Base-by-base conservation (phyloP, 345 rosid genomes). In the Clausena lansium region DNA sequence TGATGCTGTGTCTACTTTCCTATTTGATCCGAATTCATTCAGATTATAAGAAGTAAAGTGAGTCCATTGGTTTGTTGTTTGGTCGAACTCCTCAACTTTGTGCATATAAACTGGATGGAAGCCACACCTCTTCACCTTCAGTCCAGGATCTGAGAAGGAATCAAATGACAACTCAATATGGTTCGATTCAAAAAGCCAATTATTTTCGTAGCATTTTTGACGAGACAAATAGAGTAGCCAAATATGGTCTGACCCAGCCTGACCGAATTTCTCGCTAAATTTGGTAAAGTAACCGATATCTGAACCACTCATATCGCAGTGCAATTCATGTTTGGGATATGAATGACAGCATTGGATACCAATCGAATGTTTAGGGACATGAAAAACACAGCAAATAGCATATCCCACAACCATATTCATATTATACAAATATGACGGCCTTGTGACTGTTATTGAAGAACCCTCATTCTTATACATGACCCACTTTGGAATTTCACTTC, bases 401-500 rank as follows among this genome's bases (percentile, higher is more conserved):
- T 45, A 28, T 2, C 62, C 77, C 45, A 39, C 13, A 39, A 39
- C 45, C 45, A 0, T 39, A 39, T 39, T 39, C 11, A 0, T 39
- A 9, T 9, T 9, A 9, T 9, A 0, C 45, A 39, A 39, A 39
- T 39, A 39, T 39, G 45, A 39, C 10, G 69, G 80, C 25, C 64
- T 25, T 11, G 36, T 14, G 3, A 72, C 5, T 4, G 45, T 71
- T 1, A 71, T 22, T 13, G 73, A 33, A 28, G 73, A 57, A 41
- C 67, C 77, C 30, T 9, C n/a, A 9, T 7, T 58, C 28, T 41
- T 58, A 6, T 73, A 24, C 19, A 41, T 39, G 33, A 73, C 39
- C 73, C 81, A 79, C n/a, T 73, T 41, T 17, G 81, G 77, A 64
- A 79, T 39, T 32, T 73, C 32, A 28, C 73, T 33, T 22, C 81